A percentile compares a stretch with the other conserved stretches of the same genome.
Conservation (phyloP, 106 monocot genomes). For the Apostasia shenzhenica region DNA sequence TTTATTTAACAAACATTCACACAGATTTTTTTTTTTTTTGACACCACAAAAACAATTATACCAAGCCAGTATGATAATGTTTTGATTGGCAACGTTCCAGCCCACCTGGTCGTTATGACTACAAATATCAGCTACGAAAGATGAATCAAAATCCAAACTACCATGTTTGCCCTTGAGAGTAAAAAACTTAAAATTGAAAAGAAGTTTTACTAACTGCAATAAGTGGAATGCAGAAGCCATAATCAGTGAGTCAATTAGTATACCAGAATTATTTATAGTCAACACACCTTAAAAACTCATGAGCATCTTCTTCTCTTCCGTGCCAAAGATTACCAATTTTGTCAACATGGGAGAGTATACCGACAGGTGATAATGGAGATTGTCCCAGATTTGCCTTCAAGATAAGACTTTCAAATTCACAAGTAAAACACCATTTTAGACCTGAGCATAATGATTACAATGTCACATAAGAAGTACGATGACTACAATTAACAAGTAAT, state of each 20-base stretch:
- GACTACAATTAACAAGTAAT: not conserved
- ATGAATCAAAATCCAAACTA: too few species aligned
- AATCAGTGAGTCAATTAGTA: not conserved
- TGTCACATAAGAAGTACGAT: not conserved
- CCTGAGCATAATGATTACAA: constrained; percentile 27
- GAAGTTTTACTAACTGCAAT: too few species aligned
- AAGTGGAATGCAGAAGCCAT: too few species aligned
- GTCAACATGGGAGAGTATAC: constrained; percentile 62
- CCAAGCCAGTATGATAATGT: too few species aligned
- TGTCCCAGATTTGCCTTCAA: constrained; percentile 46
- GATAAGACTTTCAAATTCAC: constrained; percentile 68
- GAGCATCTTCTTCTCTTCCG: constrained; percentile 85
- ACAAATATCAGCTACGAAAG: too few species aligned
- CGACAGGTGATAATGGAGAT: constrained; percentile 53
- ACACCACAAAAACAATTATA: too few species aligned
- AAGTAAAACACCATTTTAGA: constrained; percentile 60
- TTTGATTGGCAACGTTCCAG: too few species aligned
- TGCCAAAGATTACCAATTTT: constrained; percentile 69
- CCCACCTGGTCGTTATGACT: too few species aligned
- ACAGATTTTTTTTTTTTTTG: too few species aligned
- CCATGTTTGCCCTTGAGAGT: too few species aligned
- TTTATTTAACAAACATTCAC: too few species aligned
- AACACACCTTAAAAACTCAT: constrained; percentile 74
- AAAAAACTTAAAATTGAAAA: too few species aligned
- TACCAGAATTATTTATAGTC: not conserved